phyloP scores from a whole-genome alignment of 495 filamentous ascomycete species.

The Oidiodendron maius region DNA sequence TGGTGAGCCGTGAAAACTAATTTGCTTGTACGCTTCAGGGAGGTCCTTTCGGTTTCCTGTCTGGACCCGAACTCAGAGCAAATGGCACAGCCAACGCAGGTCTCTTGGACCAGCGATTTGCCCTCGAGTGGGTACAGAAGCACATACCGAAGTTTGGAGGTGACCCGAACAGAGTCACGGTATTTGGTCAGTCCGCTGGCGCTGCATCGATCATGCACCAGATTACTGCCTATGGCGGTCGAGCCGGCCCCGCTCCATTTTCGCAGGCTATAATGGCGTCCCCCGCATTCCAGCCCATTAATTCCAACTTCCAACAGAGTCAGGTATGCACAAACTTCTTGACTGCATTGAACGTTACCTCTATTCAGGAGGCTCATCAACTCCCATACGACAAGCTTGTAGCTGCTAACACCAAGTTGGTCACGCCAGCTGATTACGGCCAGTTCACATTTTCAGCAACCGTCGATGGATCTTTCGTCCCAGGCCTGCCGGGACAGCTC shows the following conservation, averaged over 20 bases:
- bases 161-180: constrained; percentile 31
- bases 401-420: constrained; percentile 45
- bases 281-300: constrained; percentile 15
- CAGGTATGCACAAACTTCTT: constrained; percentile 17
- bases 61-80: constrained; percentile 39
- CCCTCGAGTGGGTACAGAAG: constrained; percentile 60
- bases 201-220: constrained; percentile 63
- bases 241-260: constrained; percentile 18
- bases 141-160: constrained; percentile 39
- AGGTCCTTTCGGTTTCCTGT: constrained; percentile 45
- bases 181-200: constrained; percentile 59
- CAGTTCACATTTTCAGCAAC: constrained; percentile 47
- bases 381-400: constrained; percentile 40
- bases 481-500: constrained; percentile 46
- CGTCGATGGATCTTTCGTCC: constrained; percentile 55
- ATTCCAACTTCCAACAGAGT: constrained; percentile 11
- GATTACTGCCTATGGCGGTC: constrained; percentile 50
- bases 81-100: constrained; percentile 59
- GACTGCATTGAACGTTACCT: constrained; percentile 23
- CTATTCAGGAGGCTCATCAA: constrained; percentile 42
- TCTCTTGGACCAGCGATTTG: constrained; percentile 61
- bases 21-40: neutral
- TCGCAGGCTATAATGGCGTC: constrained; percentile 23
- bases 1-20: constrained; percentile 8
- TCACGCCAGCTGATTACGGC: constrained; percentile 34